Percentiles rank a stretch among this genome's conserved stretches.
Conservation (phyloP, 306 rosid species). For the Cyamopsis tetragonoloba region DNA sequence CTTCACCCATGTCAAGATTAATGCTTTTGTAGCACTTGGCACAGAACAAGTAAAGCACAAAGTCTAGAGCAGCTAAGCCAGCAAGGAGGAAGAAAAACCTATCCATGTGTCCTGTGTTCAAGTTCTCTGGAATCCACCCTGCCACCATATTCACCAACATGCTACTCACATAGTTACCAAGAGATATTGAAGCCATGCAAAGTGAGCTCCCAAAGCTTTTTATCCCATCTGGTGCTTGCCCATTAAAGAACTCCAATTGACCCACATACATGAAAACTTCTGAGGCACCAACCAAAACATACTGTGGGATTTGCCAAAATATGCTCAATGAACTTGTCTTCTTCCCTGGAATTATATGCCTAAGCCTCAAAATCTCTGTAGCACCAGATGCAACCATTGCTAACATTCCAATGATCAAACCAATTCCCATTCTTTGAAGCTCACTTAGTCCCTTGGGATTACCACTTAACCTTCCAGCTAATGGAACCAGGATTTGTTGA, state of each 20-base stretch:
- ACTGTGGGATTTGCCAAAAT: conserved; percentile 60
- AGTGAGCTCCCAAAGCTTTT: conserved; percentile 65
- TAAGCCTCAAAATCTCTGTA: conserved; percentile 52
- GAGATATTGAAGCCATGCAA: conserved; percentile 70
- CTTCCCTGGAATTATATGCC: conserved; percentile 26
- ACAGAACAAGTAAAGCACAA: conserved; percentile 43
- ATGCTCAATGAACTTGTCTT: conserved; percentile 48
- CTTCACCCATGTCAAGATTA: conserved; percentile 20
- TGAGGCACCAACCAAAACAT: conserved; percentile 57
- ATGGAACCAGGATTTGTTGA: conserved; percentile 43
- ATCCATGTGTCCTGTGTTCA: conserved; percentile 56
- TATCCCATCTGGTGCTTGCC: conserved; percentile 60
- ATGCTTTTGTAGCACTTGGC: conserved; percentile 47
- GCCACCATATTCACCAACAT: conserved; percentile 45
- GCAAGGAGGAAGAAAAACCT: conserved; percentile 59
- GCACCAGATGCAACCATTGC: conserved; percentile 62
- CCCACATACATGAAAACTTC: conserved; percentile 67
- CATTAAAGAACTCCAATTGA: conserved; percentile 59
- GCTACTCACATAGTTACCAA: conserved; percentile 61
- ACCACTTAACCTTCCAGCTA: conserved; percentile 39
- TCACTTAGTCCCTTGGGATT: conserved; percentile 51
- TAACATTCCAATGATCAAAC: conserved; percentile 53
- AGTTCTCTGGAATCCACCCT: conserved; percentile 59
- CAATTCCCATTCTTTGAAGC: conserved; percentile 67
- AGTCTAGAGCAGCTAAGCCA: conserved; percentile 44